These are phyloP conservation scores for Chrysophaeum taylorii DNA, from an alignment of 352 stramenopile species.

Conservation along the genomic window DNA sequence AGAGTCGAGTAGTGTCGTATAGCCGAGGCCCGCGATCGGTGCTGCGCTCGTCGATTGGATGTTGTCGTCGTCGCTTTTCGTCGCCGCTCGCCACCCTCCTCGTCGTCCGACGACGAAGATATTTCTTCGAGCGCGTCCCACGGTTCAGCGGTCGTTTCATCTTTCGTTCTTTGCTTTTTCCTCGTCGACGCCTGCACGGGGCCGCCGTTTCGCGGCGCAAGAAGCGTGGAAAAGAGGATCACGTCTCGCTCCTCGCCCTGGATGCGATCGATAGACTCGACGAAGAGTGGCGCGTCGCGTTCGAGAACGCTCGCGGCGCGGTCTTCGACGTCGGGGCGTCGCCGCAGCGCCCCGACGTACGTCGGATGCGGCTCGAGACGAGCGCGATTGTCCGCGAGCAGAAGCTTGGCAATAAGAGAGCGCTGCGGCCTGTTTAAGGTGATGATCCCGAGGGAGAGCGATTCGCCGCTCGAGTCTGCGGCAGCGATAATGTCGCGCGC, in stretches of 20 bases:
- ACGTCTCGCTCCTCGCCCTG: slow-evolving; percentile 12
- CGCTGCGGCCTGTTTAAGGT: slow-evolving; percentile 10
- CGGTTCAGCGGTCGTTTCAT: background rate
- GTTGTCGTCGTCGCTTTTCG: background rate
- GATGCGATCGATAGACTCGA: slow-evolving; percentile 17
- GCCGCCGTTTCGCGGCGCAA: background rate
- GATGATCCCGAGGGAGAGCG: slow-evolving; percentile 10
- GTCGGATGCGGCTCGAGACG: slow-evolving; percentile 4
- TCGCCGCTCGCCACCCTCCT: background rate
- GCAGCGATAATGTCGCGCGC: background rate
- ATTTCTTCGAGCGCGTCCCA: background rate
- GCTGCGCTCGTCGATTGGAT: background rate
- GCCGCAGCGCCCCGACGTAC: background rate
- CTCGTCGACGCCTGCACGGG: background rate
- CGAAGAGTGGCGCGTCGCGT: background rate
- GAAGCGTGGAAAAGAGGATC: slow-evolving; percentile 3
- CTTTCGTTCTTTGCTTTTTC: background rate
- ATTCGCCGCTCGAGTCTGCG: background rate
- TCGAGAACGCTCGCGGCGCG: background rate
- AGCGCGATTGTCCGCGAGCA: background rate
- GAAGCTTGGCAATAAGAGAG: background rate
- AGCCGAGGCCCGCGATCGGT: background rate
- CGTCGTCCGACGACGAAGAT: background rate
- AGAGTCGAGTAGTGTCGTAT: slow-evolving; percentile 6
- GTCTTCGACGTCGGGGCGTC: background rate